Base-by-base conservation (phyloP, 129 eudicot species). In the Pseudognaphalium luteoalbum region DNA sequence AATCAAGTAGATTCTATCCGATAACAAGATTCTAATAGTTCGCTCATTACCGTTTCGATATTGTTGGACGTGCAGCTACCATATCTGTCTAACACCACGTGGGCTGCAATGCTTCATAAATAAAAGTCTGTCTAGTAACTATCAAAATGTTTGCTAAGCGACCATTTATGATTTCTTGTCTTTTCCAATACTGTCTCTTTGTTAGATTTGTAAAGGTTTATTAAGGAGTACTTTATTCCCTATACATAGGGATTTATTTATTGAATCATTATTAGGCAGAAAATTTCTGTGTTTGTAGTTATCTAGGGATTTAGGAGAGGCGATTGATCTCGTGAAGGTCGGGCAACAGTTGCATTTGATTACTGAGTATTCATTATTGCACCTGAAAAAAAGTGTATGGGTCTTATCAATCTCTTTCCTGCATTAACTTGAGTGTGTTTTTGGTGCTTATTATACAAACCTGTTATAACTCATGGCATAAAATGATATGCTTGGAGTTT, bases 1-100 rank as follows among this genome's bases (percentile, higher is more conserved):
- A 30, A 29, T 33, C 65, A 71, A 54, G n/a, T 32, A 29, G 76
- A 71, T 52, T 70, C 56, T 20, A 30, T 71, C 51, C 33, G 65
- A 71, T 37, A 70, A 14, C 60, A 28, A 22, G 14, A 51, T 50
- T 25, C 73, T 28, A 52, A 42, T 41, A 16, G 7, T 44, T 69
- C 28, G 21, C 25, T 42, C 4, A 19, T 68, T 42, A 68, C 61
- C 30, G 6, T 39, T 68, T 41, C 1, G 57, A 68, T 21, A 70
- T 25, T 70, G 60, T 44, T 28, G 74, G 22, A 70, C 21, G 6
- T 44, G 11, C 11, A 22, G 29, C 60, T 25, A 47, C 63, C 63
- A 47, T 50, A 22, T 21, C 29, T 59, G 12, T 21, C 65, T 25
- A 21, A 20, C 30, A 9, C 29, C 15, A 59, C 29, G 4, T 22